Evolutionary conservation across 2,329 filamentous ascomycete genomes (phyloP), one percentile per base, ranked within the genome.

Genomic region (Alternaria longipes): DNA sequence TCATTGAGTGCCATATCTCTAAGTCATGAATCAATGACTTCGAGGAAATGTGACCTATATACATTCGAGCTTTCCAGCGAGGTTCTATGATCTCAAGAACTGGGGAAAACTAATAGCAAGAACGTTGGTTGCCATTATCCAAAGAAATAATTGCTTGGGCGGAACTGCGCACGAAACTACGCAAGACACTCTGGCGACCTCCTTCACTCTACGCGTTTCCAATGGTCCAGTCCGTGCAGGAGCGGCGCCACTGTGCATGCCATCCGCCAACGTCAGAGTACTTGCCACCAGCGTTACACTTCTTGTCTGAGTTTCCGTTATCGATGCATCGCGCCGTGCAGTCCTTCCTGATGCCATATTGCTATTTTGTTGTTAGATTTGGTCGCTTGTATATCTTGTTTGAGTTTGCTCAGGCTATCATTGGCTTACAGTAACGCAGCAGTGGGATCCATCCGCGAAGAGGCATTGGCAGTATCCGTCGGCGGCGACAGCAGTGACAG

Each of bases 221-320:
- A 22, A 47, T 47, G 45, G 16, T 18, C 26, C 26, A 30, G 14
- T 47, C 45, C 26, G n/a, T 32, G 26, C 45, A 47, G 11, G 45
- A 32, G 45, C n/a, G n/a, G 26, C 53, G 53, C 16, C 16, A 56
- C 6, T 20, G 9, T 24, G 41, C 53, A 24, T 49, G 26, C 53
- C 42, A 56, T 28, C 22, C 7, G 34, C 53, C 40, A 22, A 56
- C 53, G 42, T 56, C 24, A 12, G 53, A 56, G 53, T 56, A 56
- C 53, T 56, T 56, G 42, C 53, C 53, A 40, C 53, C 53, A 49
- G 53, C 53, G n/a, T 56, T 56, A 20, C 53, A 56, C 34, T 38
- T 22, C 42, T 38, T 47, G 32, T 56, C 32, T 5, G 32, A 49
- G 24, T 56, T 56, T 49, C 53, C 53, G 24, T 56, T 56, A 24